A percentile compares a stretch with the other conserved stretches of the same genome.
Conservation (phyloP, 345 rosid species). For the Eucalyptus tenuipes region DNA sequence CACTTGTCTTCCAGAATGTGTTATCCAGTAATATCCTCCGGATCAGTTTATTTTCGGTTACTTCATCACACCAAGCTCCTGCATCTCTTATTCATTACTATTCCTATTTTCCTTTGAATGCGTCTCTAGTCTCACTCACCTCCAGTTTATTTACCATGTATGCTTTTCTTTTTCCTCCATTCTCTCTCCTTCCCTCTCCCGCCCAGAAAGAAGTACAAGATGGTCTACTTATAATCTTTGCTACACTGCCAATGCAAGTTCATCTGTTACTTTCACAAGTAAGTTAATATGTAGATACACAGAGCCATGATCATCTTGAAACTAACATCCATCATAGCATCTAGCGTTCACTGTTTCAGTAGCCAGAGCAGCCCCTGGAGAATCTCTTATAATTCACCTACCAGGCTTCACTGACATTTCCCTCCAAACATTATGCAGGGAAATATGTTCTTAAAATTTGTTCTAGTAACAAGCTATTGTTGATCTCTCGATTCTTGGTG, state of each 20-base stretch:
- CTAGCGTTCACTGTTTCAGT: neutral
- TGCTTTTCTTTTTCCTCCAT: neutral
- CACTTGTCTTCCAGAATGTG: neutral
- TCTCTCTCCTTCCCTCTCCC: neutral
- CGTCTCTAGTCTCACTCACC: neutral
- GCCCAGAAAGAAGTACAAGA: neutral
- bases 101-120: neutral
- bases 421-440: conserved; percentile 25
- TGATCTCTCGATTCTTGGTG: neutral
- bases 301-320: neutral
- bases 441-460: neutral
- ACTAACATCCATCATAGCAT: neutral
- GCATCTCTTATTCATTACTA: neutral
- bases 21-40: neutral
- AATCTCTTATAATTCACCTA: neutral
- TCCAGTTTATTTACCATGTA: neutral
- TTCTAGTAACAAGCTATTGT: neutral
- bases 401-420: conserved; percentile 20
- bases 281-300: neutral
- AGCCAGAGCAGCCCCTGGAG: conserved; percentile 7
- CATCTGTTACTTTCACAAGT: neutral
- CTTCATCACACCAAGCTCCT: neutral
- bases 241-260: neutral
- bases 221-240: neutral
- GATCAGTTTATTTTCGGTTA: neutral